These are phyloP conservation scores for Pseudisothecium myosuroides DNA, from an alignment of 225 moss, liverwort and hornwort species.

Conservation along the genomic window DNA sequence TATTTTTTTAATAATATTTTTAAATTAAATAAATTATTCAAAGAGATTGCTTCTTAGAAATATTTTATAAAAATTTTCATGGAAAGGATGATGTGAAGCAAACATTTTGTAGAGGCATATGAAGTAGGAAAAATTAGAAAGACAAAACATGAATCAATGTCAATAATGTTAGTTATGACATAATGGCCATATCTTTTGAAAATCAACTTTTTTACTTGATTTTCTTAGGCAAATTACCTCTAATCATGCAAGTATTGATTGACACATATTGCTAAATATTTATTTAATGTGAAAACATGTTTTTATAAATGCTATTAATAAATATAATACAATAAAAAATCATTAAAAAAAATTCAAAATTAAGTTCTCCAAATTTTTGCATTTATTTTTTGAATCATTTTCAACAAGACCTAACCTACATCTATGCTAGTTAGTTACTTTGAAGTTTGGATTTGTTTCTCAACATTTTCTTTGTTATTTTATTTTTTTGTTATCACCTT, in stretches of 20 bases:
- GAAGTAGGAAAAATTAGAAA: background rate
- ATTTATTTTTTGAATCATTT: background rate
- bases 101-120: background rate
- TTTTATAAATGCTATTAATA: background rate
- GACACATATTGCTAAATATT: background rate
- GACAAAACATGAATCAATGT: background rate
- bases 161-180: background rate
- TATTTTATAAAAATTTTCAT: background rate
- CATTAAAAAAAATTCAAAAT: too few relatives aligned
- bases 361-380: fast-evolving
- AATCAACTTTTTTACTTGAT: background rate
- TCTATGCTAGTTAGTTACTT: background rate
- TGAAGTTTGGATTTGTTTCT: background rate
- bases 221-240: background rate
- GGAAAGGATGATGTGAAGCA: background rate
- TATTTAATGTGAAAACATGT: background rate
- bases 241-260: background rate
- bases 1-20: background rate
- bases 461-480: background rate
- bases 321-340: background rate
- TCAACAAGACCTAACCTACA: background rate
- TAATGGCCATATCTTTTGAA: background rate
- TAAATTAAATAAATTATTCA: background rate
- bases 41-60: background rate
- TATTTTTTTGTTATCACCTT: background rate